These are phyloP conservation scores for Nothophoma quercina DNA, from an alignment of 2,329 filamentous ascomycete genomes.

Conservation along the genomic window DNA sequence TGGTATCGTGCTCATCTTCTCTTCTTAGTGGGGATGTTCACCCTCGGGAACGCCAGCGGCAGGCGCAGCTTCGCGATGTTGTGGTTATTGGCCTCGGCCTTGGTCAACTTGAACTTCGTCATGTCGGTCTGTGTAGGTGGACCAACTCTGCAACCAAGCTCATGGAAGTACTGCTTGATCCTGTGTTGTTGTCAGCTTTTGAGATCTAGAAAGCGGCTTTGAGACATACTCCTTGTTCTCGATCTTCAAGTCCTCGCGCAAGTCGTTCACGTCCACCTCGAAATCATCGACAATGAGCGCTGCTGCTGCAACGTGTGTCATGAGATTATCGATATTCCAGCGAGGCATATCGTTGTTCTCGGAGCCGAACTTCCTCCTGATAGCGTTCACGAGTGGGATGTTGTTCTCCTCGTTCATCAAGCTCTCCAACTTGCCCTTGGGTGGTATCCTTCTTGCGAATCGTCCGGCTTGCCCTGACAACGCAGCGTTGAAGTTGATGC, in stretches of 20 bases:
- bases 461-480: constrained; percentile 43
- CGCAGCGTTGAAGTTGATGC: constrained; percentile 57
- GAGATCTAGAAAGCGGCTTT: no score
- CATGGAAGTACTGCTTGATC: constrained; percentile 74
- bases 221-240: constrained; percentile 68
- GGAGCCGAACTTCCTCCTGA: constrained; percentile 68
- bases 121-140: constrained; percentile 57
- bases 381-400: constrained; percentile 36
- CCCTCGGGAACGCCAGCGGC: constrained; percentile 83
- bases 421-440: constrained; percentile 71
- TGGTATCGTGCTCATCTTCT: constrained; percentile 21
- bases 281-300: constrained; percentile 77
- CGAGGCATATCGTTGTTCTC: constrained; percentile 67
- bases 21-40: constrained; percentile 31
- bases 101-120: constrained; percentile 64
- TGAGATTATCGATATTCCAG: constrained; percentile 74
- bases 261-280: constrained; percentile 72
- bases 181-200: constrained; percentile 34
- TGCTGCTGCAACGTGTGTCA: constrained; percentile 76
- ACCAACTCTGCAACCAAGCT: constrained; percentile 73
- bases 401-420: constrained; percentile 57
- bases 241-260: constrained; percentile 75
- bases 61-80: constrained; percentile 75
- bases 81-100: constrained; percentile 67
- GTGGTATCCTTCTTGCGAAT: constrained; percentile 61